phyloP scores from a whole-genome alignment of 208 protist species.

The Acanthamoeba healyi region DNA sequence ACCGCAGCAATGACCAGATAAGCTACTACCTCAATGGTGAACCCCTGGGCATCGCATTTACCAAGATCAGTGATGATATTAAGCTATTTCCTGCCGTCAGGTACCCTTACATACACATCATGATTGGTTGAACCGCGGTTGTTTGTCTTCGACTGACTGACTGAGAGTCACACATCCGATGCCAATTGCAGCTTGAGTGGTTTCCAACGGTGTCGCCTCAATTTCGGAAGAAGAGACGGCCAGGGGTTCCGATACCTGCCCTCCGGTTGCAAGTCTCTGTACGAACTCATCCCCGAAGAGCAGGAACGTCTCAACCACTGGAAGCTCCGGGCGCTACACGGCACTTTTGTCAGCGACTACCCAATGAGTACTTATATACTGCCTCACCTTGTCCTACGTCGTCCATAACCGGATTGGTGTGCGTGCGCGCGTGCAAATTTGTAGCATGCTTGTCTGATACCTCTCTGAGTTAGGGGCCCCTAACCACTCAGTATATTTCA shows the following conservation, averaged over 20 bases:
- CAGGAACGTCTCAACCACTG: not conserved
- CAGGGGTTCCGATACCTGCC: not conserved
- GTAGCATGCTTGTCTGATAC: not conserved
- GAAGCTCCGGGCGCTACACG: slow-evolving; percentile 9
- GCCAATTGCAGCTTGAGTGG: not conserved
- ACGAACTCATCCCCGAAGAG: slow-evolving; percentile 7
- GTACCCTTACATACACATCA: not conserved
- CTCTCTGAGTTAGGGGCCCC: too few species aligned
- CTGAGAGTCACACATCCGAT: not conserved
- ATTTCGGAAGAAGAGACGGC: not conserved
- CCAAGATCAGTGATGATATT: not conserved
- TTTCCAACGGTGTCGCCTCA: not conserved
- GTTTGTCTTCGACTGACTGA: not conserved
- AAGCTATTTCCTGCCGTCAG: slow-evolving; percentile 23
- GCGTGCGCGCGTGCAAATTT: too few species aligned
- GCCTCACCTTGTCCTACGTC: too few species aligned
- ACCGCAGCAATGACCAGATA: slow-evolving; percentile 19
- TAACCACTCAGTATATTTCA: too few species aligned
- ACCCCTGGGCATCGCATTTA: not conserved
- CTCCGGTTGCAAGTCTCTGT: slow-evolving; percentile 4
- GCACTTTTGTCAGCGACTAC: not conserved
- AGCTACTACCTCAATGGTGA: slow-evolving; percentile 17
- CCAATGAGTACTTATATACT: not conserved
- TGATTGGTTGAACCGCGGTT: not conserved
- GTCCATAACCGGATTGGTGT: too few species aligned